Conservation (phyloP, 176 grass and related monocot genomes). For the Triticum timopheevii region DNA sequence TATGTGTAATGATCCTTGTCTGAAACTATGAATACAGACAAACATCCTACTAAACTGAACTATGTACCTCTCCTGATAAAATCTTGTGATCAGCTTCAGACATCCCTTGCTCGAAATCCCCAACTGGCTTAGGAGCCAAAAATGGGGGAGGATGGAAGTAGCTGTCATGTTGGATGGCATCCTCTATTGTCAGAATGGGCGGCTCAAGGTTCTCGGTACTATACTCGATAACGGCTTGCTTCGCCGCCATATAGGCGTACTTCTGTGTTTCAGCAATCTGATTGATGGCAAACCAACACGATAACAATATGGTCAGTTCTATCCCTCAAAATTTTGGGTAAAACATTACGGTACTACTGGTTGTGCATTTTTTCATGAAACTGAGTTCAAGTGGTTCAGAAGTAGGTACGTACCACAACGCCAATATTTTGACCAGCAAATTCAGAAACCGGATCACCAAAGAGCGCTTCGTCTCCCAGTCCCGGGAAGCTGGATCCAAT, state of each 20-base stretch:
- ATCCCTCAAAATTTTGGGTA: background rate
- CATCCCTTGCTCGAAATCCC: conserved; percentile 78
- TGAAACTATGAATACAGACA: background rate
- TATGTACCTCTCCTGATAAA: conserved; percentile 55
- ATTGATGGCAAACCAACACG: conserved; percentile 4
- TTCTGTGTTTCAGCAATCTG: conserved; percentile 84
- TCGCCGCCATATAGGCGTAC: conserved; percentile 78
- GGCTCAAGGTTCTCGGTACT: conserved; percentile 62
- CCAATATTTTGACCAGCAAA: conserved; percentile 77
- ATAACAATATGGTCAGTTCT: background rate
- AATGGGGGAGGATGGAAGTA: conserved; percentile 52
- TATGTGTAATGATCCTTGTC: background rate
- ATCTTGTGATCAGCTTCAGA: conserved; percentile 92
- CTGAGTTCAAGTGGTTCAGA: background rate
- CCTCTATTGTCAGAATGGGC: conserved; percentile 82
- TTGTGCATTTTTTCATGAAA: conserved; percentile 4
- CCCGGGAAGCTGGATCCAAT: conserved; percentile 30
- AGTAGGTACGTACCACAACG: conserved; percentile 75
- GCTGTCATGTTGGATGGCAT: conserved; percentile 57
- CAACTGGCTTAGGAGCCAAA: conserved; percentile 52
- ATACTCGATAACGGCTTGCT: conserved; percentile 63
- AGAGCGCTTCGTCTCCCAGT: conserved; percentile 61
- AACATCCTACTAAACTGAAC: background rate
- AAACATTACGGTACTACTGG: background rate
- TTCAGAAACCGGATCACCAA: conserved; percentile 58